Evolutionary conservation across 2,329 filamentous ascomycete species (phyloP).

Genomic region (Atkinsonella texensis): DNA sequence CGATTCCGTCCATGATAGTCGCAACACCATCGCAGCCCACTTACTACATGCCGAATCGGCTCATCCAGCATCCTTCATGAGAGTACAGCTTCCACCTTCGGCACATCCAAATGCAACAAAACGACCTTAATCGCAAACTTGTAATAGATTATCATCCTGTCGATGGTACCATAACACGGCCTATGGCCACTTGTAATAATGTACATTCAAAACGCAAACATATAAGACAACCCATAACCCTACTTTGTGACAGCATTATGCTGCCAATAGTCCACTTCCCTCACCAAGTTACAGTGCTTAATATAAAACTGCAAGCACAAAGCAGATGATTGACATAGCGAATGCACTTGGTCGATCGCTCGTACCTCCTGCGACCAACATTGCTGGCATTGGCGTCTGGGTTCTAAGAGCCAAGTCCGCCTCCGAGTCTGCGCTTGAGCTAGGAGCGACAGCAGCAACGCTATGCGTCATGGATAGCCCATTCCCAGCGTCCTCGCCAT

Average conservation of each 20-base stretch:
- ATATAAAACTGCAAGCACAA: not conserved
- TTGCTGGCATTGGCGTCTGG: slow-evolving; percentile 1
- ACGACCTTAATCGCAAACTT: not conserved
- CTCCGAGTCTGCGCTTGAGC: not conserved
- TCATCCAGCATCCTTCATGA: not conserved
- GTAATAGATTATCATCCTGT: slow-evolving; percentile 6
- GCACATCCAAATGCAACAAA: not conserved
- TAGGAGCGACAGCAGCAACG: not conserved
- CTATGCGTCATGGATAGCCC: not conserved
- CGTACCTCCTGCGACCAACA: not conserved
- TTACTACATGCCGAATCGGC: no score
- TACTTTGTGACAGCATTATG: not conserved
- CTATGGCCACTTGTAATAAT: slow-evolving; percentile 4
- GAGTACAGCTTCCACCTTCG: no score
- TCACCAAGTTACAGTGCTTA: not conserved
- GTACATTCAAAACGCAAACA: slow-evolving; percentile 8
- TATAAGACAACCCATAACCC: slow-evolving; percentile 5
- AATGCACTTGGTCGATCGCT: not conserved
- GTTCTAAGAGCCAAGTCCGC: not conserved
- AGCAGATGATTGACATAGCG: not conserved
- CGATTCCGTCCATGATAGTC: no score
- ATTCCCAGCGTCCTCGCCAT: not conserved
- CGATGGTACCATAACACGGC: slow-evolving; percentile 4
- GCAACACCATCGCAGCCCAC: no score
- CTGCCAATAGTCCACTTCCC: not conserved